These are phyloP conservation scores for Davidsoniella eucalypti DNA, from an alignment of 2,329 filamentous ascomycete species.

Conservation along the genomic window DNA sequence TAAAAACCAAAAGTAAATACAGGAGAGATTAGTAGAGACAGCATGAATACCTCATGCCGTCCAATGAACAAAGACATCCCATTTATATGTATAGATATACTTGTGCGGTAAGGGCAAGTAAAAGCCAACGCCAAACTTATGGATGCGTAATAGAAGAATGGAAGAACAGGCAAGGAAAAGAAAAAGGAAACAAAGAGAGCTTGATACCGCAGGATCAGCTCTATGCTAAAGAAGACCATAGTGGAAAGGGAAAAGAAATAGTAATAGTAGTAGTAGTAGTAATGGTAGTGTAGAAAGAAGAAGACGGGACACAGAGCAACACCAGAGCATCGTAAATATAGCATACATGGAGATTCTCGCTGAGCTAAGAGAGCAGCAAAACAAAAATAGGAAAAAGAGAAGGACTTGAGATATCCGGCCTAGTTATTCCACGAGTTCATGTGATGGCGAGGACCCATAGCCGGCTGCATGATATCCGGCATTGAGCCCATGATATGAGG, in stretches of 20 bases:
- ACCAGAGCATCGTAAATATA: conserved; percentile 9
- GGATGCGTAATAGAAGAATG: neutral
- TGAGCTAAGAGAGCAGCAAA: neutral
- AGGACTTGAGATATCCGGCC: neutral
- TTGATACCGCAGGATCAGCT: neutral
- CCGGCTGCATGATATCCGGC: conserved; percentile 1
- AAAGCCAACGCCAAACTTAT: conserved; percentile 8
- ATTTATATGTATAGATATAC: neutral
- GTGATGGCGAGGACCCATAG: neutral
- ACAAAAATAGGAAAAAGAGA: neutral
- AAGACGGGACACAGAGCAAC: neutral
- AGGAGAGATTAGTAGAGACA: neutral
- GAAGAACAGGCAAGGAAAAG: conserved; percentile 1
- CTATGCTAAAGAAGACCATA: neutral
- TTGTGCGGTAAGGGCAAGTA: conserved; percentile 1
- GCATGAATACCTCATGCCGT: too few relatives aligned
- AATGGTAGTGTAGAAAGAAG: neutral
- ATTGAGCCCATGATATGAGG: conserved; percentile 4
- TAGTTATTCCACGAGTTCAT: conserved; percentile 6
- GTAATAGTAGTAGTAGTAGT: neutral
- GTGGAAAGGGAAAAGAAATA: neutral
- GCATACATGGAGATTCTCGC: neutral
- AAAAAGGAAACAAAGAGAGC: neutral
- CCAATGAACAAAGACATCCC: too few relatives aligned
- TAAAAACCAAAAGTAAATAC: too few relatives aligned